A percentile compares a stretch with the other conserved stretches of the same genome.
Conservation (phyloP, 2,329 filamentous ascomycete species). For the Phaeomoniella chlamydospora region DNA sequence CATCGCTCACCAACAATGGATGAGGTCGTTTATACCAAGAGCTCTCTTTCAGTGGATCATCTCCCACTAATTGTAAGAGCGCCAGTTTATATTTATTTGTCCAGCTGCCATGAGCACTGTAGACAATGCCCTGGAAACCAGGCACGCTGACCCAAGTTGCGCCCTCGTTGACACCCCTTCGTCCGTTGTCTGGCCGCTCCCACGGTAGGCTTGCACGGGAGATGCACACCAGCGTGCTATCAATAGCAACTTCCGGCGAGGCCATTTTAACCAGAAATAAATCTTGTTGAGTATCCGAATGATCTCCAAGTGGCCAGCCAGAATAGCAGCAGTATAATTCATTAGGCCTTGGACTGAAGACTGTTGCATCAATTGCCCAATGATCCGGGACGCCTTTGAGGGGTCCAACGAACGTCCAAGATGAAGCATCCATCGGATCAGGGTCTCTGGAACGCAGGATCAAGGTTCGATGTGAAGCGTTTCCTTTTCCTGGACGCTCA, state of each 20-base stretch:
- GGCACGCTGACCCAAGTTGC: constrained; percentile 6
- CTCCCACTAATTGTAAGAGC: constrained; percentile 6
- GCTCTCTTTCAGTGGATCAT: constrained; percentile 4
- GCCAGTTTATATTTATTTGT: constrained; percentile 11
- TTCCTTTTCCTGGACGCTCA: constrained; percentile 9
- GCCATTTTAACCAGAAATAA: constrained; percentile 9
- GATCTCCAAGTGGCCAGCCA: constrained; percentile 10
- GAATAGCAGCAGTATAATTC: constrained; percentile 10
- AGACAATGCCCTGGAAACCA: constrained; percentile 10
- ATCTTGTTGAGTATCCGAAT: constrained; percentile 11
- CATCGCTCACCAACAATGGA: constrained; percentile 8
- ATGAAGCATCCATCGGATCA: constrained; percentile 8
- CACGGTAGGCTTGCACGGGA: constrained; percentile 7
- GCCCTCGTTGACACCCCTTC: constrained; percentile 11
- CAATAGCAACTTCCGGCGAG: constrained; percentile 6
- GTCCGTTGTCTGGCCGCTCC: constrained; percentile 9
- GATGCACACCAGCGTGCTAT: constrained; percentile 5
- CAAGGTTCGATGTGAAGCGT: constrained; percentile 8
- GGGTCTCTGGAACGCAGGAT: constrained; percentile 6
- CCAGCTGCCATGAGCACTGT: constrained; percentile 12
- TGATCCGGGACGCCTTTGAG: constrained; percentile 10
- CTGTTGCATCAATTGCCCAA: constrained; percentile 12
- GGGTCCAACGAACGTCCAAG: constrained; percentile 10
- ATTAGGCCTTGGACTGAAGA: constrained; percentile 6
- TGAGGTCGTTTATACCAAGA: constrained; percentile 9